Evolutionary conservation across 306 rosid genomes (phyloP), one percentile per base, ranked within the genome.

Genomic region (Lotus japonicus): DNA sequence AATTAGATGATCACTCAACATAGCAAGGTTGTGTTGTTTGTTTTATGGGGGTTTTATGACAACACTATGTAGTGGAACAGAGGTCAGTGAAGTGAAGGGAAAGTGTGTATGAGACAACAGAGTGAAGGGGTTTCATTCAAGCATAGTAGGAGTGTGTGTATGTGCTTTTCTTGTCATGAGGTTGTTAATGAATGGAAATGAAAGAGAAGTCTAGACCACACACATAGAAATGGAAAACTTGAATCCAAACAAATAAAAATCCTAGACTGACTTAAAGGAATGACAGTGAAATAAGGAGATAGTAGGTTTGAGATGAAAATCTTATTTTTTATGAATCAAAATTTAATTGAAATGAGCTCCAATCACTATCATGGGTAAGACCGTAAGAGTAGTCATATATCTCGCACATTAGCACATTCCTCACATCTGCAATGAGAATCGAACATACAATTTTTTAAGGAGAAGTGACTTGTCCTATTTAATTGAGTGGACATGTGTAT

Each of bases 1-100:
- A 2, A 66, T 19, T 7, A 64, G 86, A 72, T 83, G 76, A 72
- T 77, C 76, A 72, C 68, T 84, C 79, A 75, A 52, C 96, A 91
- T 91, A 48, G 58, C 57, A 61, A 46, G 46, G 45, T 52, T 49
- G 41, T 28, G 67, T 4, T 59, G 15, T 33, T 44, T 28, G 18
- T 26, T 1, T 9, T 38, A 12, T 68, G 14, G 17, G 51, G 42
- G 6, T 15, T 49, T 23, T 59, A 15, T 43, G 53, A 23, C 31
- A 15, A 12, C 4, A 13, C 31, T 31, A 7, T 58, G 38, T 10
- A 17, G 46, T 44, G 76, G 52, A 59, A 63, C 4, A 18, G 41
- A 18, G 43, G 9, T 45, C 10, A 31, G 36, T 31, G 36, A 31
- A 73, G 43, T 43, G 70, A 71, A 64, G 66, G 43, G 31, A 65